Base-by-base conservation (phyloP, 768 basidiomycete species). In the Suillus americanus region DNA sequence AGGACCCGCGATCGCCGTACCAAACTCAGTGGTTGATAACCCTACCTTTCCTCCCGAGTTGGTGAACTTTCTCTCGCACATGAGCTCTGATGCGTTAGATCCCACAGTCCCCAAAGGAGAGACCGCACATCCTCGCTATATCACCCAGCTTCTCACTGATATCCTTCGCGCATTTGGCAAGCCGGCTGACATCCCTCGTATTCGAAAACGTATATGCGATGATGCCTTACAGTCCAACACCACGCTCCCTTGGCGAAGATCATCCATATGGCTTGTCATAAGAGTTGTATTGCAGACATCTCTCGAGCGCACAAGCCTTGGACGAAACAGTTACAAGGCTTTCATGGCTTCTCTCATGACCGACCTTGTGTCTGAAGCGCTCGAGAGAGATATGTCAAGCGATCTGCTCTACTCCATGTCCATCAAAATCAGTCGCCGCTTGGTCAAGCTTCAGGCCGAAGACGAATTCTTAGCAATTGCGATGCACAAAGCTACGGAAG, bases 271-370 rank as follows among this genome's bases (percentile, higher is more conserved):
- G 80, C 70, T 80, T 12, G 54, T 77, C n/a, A 64, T 79, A 23
- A 72, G 75, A 40, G 72, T 80, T 2, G 64, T 64, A 1, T 40
- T 81, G 18, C 79, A 81, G 51, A 77, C 75, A 1, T 64, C 79
- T 0, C 46, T 79, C 8, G 64, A 64, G 16, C 61, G 40, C 16
- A 61, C 60, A 25, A n/a, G 62, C 45, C 51, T 61, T 3, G 70
- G 67, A 2, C 5, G 51, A 16, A 50, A 46, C 14, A 68, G 71
- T 0, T 87, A 87, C 73, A 86, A 87, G 62, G 12, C 41, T 2
- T 86, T 86, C 70, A 79, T 85, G 68, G 48, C 80, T 2, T 84
- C 77, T 56, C 71, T 84, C 59, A 68, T 80, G 41, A 67, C 77
- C 6, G 45, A 66, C 28, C 62, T 75, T 3, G 66, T 80, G 2